These are phyloP conservation scores for Hypoxylon subgilvum DNA, from an alignment of 495 filamentous ascomycete genomes.

Conservation along the genomic window DNA sequence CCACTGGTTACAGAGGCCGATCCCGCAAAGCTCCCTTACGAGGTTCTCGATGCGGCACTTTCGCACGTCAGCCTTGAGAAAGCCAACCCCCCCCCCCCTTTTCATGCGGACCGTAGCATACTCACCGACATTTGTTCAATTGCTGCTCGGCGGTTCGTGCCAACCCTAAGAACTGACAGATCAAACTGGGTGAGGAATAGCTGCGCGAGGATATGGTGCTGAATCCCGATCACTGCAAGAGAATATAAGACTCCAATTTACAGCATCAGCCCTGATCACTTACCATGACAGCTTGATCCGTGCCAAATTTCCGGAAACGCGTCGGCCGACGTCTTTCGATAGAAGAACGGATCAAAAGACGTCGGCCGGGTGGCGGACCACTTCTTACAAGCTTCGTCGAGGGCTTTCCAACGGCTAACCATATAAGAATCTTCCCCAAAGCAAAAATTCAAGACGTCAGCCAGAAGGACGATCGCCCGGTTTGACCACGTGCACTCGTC, in stretches of 20 bases:
- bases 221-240: conserved; percentile 55
- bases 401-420: conserved; percentile 42
- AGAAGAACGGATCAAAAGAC: conserved; percentile 50
- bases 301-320: conserved; percentile 57
- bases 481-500: conserved; percentile 61
- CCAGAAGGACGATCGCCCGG: conserved; percentile 58
- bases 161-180: conserved; percentile 48
- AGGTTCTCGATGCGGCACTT: conserved; percentile 51
- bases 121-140: conserved; percentile 43
- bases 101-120: too few relatives aligned
- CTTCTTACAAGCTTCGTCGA: conserved; percentile 39
- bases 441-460: conserved; percentile 60
- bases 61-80: conserved; percentile 1
- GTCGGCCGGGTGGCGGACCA: conserved; percentile 46
- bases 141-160: conserved; percentile 39
- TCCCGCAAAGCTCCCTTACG: conserved; percentile 58
- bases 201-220: conserved; percentile 62
- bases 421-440: conserved; percentile 44
- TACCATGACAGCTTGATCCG: conserved; percentile 55
- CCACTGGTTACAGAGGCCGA: conserved; percentile 56
- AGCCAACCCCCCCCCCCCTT: not conserved
- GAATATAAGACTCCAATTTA: not conserved
- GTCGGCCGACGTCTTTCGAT: conserved; percentile 28
- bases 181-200: conserved; percentile 53
- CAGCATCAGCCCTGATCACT: conserved; percentile 5